A percentile compares a stretch with the other conserved stretches of the same genome.
These are phyloP conservation scores for Cymodocea nodosa DNA, from an alignment of 116 monocot genomes.

Conservation along the genomic window DNA sequence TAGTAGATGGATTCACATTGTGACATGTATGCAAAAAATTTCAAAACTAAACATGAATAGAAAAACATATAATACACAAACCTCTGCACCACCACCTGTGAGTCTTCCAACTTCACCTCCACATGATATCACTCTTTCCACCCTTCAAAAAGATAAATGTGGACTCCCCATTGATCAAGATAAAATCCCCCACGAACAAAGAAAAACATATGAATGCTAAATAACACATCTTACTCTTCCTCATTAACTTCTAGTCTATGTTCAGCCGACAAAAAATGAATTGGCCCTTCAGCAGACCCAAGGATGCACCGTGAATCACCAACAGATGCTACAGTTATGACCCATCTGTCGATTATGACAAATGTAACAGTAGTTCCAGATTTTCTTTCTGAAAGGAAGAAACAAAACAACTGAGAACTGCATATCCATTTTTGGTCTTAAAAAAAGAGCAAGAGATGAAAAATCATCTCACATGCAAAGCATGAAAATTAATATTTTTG, in stretches of 20 bases:
- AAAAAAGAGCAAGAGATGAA: no score
- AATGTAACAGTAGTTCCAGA: slow-evolving; percentile 53
- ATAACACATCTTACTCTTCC: slow-evolving; percentile 41
- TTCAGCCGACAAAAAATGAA: slow-evolving; percentile 40
- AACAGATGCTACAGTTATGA: slow-evolving; percentile 46
- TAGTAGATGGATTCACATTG: no score
- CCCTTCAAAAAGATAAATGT: slow-evolving; percentile 23
- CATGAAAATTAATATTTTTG: not conserved
- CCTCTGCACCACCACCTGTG: slow-evolving; percentile 53
- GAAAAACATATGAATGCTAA: not conserved
- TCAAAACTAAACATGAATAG: no score
- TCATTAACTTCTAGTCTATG: slow-evolving; percentile 39
- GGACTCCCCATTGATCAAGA: not conserved
- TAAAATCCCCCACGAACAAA: not conserved
- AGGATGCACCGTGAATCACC: slow-evolving; percentile 50
- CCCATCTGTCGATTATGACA: slow-evolving; percentile 40
- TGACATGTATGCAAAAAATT: no score
- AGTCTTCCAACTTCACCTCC: slow-evolving; percentile 76
- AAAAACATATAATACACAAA: slow-evolving; percentile 5
- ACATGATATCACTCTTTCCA: slow-evolving; percentile 45
- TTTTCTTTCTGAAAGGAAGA: slow-evolving; percentile 23
- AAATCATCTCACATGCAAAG: not conserved
- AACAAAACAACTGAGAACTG: not conserved
- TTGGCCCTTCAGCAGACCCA: slow-evolving; percentile 39
- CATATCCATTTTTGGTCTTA: not conserved